Evolutionary conservation across 108 stramenopile genomes (phyloP).

Genomic region (Tribonema minus): DNA sequence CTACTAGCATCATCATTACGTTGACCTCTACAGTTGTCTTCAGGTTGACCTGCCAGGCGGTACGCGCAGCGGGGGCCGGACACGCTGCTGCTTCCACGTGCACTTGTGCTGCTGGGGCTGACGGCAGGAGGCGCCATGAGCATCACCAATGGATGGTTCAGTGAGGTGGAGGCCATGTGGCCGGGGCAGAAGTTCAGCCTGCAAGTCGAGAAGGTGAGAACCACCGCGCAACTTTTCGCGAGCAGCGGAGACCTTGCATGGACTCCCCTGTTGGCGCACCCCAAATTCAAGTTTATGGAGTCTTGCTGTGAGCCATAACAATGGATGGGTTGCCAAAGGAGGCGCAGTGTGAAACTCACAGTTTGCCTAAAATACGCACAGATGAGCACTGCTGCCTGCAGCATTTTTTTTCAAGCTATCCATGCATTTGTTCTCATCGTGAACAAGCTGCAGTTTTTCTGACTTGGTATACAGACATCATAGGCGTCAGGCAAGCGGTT

Average conservation of each 20-base stretch:
- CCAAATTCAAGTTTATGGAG: not conserved
- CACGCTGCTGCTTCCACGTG: too few species aligned
- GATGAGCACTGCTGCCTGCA: too few species aligned
- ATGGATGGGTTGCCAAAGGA: not conserved
- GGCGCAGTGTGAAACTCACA: not conserved
- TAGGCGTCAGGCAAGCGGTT: constrained; percentile 42
- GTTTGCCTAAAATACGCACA: too few species aligned
- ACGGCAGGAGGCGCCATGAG: too few species aligned
- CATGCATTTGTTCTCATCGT: not conserved
- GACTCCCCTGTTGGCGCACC: not conserved
- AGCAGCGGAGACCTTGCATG: not conserved
- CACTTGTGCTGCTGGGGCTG: too few species aligned
- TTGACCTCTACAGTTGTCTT: too few species aligned
- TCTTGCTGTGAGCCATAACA: not conserved
- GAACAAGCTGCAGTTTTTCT: not conserved
- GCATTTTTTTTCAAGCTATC: not conserved
- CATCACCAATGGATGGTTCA: constrained; percentile 74
- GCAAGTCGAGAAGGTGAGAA: constrained; percentile 46
- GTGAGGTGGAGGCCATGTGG: constrained; percentile 74
- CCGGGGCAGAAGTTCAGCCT: constrained; percentile 58
- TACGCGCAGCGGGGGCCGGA: too few species aligned
- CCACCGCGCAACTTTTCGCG: not conserved
- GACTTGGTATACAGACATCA: not conserved
- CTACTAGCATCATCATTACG: too few species aligned
- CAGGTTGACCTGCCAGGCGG: too few species aligned